A percentile compares a stretch with the other conserved stretches of the same genome.
Conservation (phyloP, 257 asterid genomes). For the Gentiana straminea region DNA sequence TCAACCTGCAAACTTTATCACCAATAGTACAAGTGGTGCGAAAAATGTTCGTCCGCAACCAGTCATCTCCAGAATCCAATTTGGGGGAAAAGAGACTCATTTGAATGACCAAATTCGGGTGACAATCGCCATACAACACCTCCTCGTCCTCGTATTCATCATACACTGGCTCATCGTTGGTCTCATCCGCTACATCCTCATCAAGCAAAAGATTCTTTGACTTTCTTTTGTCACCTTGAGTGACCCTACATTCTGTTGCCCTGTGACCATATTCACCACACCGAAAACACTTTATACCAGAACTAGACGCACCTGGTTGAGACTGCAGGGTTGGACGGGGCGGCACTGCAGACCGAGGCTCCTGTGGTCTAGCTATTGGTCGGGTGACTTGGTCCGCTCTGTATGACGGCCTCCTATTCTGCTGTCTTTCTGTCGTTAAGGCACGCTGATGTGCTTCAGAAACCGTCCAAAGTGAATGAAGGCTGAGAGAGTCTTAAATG, state of each 20-base stretch:
- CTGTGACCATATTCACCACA: not conserved
- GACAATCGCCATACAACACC: not conserved
- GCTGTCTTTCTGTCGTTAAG: too few species aligned
- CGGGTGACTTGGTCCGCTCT: too few species aligned
- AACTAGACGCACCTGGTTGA: not conserved
- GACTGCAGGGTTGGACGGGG: too few species aligned
- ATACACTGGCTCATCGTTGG: not conserved
- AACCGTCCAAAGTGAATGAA: not conserved
- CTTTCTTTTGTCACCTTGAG: not conserved
- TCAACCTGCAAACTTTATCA: not conserved
- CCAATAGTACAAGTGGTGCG: not conserved
- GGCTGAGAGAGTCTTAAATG: not conserved
- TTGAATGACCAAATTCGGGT: not conserved
- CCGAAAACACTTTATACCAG: not conserved
- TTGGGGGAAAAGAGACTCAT: not conserved
- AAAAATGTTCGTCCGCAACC: not conserved
- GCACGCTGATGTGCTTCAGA: not conserved
- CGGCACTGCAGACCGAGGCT: too few species aligned
- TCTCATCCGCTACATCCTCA: not conserved
- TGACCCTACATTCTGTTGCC: not conserved
- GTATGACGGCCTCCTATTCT: too few species aligned
- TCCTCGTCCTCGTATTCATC: not conserved
- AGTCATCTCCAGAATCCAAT: not conserved
- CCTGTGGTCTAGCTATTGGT: too few species aligned
- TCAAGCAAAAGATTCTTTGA: not conserved